Conservation (phyloP, 2,329 filamentous ascomycete species). For the Aspergillus arachidicola region DNA sequence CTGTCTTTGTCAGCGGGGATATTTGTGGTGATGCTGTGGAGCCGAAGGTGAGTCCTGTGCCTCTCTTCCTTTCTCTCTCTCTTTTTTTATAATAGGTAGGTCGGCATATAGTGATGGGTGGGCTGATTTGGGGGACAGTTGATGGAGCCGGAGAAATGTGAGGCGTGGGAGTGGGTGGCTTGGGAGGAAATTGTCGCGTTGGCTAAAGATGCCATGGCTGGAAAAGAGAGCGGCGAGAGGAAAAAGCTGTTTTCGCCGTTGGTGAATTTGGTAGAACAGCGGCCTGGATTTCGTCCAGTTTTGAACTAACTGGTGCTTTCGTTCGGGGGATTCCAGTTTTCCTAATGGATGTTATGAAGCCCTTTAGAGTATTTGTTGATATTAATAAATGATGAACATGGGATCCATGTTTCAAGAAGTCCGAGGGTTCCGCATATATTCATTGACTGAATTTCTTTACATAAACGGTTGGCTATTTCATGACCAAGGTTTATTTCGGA, state of each 20-base stretch:
- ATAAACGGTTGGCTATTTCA: background rate
- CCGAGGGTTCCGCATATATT: background rate
- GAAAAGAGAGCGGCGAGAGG: background rate
- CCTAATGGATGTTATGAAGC: too few relatives aligned
- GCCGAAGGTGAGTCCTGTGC: slow-evolving; percentile 54
- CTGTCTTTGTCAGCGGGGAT: slow-evolving; percentile 65
- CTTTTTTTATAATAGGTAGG: background rate
- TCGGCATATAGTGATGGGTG: background rate
- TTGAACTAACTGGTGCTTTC: background rate
- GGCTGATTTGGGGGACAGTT: slow-evolving; percentile 14
- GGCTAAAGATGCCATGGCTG: background rate
- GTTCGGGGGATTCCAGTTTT: background rate
- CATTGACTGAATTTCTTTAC: background rate
- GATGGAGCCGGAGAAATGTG: slow-evolving; percentile 57
- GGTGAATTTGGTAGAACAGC: background rate
- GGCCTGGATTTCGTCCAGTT: background rate
- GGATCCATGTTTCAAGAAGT: background rate
- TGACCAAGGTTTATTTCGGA: background rate
- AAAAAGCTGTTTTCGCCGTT: background rate
- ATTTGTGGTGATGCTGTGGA: slow-evolving; percentile 51
- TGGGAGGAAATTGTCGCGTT: slow-evolving; percentile 48
- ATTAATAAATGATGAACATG: background rate
- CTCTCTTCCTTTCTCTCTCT: background rate
- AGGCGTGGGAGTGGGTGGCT: slow-evolving; percentile 54
- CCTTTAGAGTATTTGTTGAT: background rate